A percentile compares a stretch with the other conserved stretches of the same genome.
phyloP scores from a whole-genome alignment of 148 eudicot genomes.

The Fallopia convolvulus region DNA sequence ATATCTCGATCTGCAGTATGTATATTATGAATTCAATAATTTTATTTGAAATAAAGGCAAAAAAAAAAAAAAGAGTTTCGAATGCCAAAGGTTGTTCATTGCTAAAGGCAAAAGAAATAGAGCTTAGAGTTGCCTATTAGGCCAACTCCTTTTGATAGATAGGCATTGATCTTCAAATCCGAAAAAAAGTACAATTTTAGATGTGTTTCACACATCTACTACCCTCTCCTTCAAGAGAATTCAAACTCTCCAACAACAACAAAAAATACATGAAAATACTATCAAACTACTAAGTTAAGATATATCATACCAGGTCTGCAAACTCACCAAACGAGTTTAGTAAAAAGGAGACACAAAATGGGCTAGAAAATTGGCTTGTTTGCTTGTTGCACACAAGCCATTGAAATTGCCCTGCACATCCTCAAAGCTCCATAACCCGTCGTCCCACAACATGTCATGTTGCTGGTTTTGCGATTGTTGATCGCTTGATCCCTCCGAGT shows the following conservation, averaged over 20 bases:
- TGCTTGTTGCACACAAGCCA: constrained; percentile 25
- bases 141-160: background rate
- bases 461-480: constrained; percentile 3
- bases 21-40: no score
- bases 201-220: background rate
- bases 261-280: background rate
- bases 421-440: constrained; percentile 54
- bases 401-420: constrained; percentile 33
- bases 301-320: background rate
- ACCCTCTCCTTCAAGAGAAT: background rate
- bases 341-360: constrained; percentile 19
- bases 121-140: background rate
- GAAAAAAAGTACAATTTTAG: background rate
- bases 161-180: background rate
- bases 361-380: constrained; percentile 21
- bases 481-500: constrained; percentile 29
- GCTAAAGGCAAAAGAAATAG: background rate
- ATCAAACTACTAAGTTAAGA: background rate
- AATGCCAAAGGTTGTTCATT: background rate
- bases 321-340: background rate
- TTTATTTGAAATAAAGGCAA: no score
- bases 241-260: background rate
- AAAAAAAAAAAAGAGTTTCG: background rate
- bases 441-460: constrained; percentile 36
- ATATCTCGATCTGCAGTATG: no score